A percentile compares a stretch with the other conserved stretches of the same genome.
Evolutionary conservation across 1,139 yeast species (phyloP).

Genomic region (Tardiomyces blankii): DNA sequence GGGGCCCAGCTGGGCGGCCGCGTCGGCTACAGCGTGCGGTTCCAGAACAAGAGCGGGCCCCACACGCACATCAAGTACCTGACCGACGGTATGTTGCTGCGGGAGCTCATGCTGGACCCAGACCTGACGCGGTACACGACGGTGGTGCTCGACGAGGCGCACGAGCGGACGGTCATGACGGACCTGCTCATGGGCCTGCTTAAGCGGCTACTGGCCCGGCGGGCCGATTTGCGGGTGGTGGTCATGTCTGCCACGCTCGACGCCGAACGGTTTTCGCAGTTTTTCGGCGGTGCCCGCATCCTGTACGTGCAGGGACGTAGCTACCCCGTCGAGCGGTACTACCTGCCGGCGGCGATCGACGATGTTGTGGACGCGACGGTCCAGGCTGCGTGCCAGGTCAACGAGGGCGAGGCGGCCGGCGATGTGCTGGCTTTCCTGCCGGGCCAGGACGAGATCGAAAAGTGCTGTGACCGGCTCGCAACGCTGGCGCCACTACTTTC

Average conservation of each 20-base stretch:
- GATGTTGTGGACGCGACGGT: slow-evolving; percentile 77
- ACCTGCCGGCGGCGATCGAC: slow-evolving; percentile 49
- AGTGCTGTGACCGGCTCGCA: slow-evolving; percentile 53
- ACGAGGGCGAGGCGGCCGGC: slow-evolving; percentile 67
- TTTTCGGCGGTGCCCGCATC: slow-evolving; percentile 70
- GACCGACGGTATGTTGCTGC: slow-evolving; percentile 93
- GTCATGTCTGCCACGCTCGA: slow-evolving; percentile 95
- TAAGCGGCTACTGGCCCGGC: slow-evolving; percentile 43
- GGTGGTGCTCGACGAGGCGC: slow-evolving; percentile 92
- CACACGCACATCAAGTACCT: slow-evolving; percentile 68
- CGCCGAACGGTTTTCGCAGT: slow-evolving; percentile 76
- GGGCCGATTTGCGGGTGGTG: slow-evolving; percentile 39
- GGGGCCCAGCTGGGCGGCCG: slow-evolving; percentile 56
- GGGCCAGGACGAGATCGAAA: slow-evolving; percentile 96
- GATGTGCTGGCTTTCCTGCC: slow-evolving; percentile 86
- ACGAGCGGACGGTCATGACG: slow-evolving; percentile 87
- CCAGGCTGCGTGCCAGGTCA: slow-evolving; percentile 66
- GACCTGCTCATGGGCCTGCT: slow-evolving; percentile 84
- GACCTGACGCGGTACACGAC: slow-evolving; percentile 55
- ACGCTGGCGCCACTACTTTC: slow-evolving; percentile 58
- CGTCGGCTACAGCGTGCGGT: slow-evolving; percentile 94
- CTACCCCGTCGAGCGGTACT: slow-evolving; percentile 68
- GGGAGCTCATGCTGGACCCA: slow-evolving; percentile 79
- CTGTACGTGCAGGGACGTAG: slow-evolving; percentile 82
- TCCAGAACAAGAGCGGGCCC: slow-evolving; percentile 42